Evolutionary conservation across 371 early-diverging fungal species (phyloP).

Genomic region (Circinella umbellata): DNA sequence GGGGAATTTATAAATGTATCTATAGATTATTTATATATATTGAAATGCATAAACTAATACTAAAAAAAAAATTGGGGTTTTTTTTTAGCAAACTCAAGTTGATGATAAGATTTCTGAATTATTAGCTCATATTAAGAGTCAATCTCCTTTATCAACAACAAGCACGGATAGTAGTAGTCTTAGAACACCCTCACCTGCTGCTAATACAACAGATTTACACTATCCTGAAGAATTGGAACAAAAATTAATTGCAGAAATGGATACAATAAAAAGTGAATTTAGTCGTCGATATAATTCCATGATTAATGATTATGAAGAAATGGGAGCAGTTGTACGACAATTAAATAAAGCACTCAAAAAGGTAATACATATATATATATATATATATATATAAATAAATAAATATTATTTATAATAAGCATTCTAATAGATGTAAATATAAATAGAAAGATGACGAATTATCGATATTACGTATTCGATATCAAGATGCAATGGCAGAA

Average conservation of each 20-base stretch:
- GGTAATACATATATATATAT: slow-evolving; percentile 7
- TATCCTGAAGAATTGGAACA: slow-evolving; percentile 4
- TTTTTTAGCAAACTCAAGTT: neutral
- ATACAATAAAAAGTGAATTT: slow-evolving; percentile 22
- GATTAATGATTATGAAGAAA: slow-evolving; percentile 25
- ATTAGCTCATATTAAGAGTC: slow-evolving; percentile 16
- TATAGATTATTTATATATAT: too few species aligned
- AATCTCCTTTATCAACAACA: slow-evolving; percentile 13
- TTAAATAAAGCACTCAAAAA: slow-evolving; percentile 14
- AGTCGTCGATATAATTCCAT: slow-evolving; percentile 14
- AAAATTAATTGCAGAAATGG: slow-evolving; percentile 22
- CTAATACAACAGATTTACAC: neutral
- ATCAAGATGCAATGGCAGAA: slow-evolving; percentile 23
- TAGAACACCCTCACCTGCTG: slow-evolving; percentile 10
- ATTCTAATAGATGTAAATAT: neutral
- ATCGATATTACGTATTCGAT: slow-evolving; percentile 10
- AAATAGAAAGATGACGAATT: slow-evolving; percentile 29
- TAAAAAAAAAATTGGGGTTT: too few species aligned
- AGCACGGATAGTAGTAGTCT: slow-evolving; percentile 10
- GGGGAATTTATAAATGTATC: too few species aligned
- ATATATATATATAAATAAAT: too few species aligned
- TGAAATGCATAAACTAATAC: neutral
- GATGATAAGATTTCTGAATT: slow-evolving; percentile 18
- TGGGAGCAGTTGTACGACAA: slow-evolving; percentile 17
- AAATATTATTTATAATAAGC: neutral